These are phyloP conservation scores for Lactuca saligna DNA, from an alignment of 129 eudicot species.

Conservation along the genomic window DNA sequence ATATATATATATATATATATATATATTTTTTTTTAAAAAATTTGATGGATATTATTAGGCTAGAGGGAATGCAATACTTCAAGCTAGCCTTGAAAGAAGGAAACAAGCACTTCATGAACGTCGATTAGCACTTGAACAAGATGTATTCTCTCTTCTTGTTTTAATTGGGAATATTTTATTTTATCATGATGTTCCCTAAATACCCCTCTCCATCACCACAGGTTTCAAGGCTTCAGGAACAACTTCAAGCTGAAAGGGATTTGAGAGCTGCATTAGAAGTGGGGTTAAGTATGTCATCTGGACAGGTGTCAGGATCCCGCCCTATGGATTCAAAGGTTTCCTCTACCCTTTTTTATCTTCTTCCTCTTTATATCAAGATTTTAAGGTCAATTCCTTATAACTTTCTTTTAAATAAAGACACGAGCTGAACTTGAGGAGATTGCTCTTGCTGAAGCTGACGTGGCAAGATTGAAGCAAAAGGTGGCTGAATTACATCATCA, in stretches of 20 bases:
- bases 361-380: background rate
- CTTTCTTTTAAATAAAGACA: constrained; percentile 49
- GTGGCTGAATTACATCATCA: constrained; percentile 97
- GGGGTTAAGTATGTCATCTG: constrained; percentile 93
- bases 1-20: constrained; percentile 19
- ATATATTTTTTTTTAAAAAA: background rate
- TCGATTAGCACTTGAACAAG: constrained; percentile 97
- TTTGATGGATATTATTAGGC: constrained; percentile 50
- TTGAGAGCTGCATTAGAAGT: constrained; percentile 93
- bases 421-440: constrained; percentile 98
- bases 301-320: constrained; percentile 76
- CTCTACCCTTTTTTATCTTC: background rate
- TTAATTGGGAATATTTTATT: too few species aligned
- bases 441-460: constrained; percentile 99
- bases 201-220: constrained; percentile 5
- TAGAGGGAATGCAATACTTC: constrained; percentile 89
- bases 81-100: constrained; percentile 95
- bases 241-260: constrained; percentile 98
- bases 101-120: constrained; percentile 97
- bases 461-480: constrained; percentile 92
- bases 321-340: constrained; percentile 93
- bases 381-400: background rate
- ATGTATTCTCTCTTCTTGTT: constrained; percentile 44
- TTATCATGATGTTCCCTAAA: background rate
- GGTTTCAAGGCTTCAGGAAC: constrained; percentile 97